Evolutionary conservation across 2,329 filamentous ascomycete genomes (phyloP).

Genomic region (Aspergillus unguis): DNA sequence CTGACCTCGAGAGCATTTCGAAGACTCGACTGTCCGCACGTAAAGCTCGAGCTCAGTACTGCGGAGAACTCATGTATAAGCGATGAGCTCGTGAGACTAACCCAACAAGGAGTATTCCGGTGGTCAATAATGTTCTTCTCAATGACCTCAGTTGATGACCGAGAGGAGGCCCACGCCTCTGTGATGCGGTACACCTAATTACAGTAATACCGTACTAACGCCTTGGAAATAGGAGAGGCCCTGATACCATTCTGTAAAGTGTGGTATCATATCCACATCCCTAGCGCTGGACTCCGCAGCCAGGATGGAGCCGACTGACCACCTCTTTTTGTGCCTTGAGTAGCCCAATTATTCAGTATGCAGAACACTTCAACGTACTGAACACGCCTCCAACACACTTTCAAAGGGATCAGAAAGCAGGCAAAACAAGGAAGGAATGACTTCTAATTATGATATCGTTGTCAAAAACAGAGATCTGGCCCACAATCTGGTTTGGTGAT

Average conservation of each 20-base stretch:
- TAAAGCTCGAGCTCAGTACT: no score
- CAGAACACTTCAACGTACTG: no score
- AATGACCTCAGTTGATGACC: background rate
- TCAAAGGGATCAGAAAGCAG: background rate
- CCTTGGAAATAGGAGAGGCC: background rate
- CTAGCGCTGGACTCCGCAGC: constrained; percentile 21
- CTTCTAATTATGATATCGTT: background rate
- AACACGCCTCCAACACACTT: no score
- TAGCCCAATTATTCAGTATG: constrained; percentile 6
- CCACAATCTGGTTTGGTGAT: no score
- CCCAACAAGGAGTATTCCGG: background rate
- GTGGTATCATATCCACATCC: background rate
- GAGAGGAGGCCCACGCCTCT: background rate
- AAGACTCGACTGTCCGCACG: background rate
- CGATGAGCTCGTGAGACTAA: background rate
- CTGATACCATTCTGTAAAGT: background rate
- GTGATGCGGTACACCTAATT: background rate
- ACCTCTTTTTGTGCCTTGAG: constrained; percentile 6
- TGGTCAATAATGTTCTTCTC: background rate
- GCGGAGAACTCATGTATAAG: no score
- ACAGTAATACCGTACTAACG: no score
- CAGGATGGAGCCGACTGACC: background rate
- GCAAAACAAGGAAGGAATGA: background rate
- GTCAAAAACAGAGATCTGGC: no score
- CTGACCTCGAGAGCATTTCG: background rate